Conservation (phyloP, 306 rosid species). For the Quercus berberidifolia region DNA sequence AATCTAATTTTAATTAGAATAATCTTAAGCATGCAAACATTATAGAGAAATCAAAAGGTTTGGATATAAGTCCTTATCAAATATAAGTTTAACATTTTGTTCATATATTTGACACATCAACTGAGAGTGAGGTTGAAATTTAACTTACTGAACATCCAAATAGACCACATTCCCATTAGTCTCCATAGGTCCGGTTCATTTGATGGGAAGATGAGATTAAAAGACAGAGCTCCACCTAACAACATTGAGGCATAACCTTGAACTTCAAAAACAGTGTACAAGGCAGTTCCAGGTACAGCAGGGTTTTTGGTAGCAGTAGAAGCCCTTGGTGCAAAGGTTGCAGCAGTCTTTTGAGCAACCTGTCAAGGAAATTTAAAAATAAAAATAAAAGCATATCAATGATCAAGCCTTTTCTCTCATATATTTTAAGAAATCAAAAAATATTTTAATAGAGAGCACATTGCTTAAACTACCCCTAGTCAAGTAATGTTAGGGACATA, state of each 20-base stretch:
- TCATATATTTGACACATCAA: not conserved
- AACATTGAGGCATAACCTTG: conserved; percentile 88
- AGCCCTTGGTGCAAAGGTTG: conserved; percentile 98
- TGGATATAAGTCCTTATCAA: not conserved
- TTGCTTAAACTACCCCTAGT: no score
- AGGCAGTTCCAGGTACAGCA: conserved; percentile 75
- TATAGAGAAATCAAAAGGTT: no score
- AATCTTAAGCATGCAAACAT: no score
- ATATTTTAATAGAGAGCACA: not conserved
- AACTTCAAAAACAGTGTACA: conserved; percentile 91
- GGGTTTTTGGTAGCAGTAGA: conserved; percentile 86
- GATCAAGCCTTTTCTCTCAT: not conserved
- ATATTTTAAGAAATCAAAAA: not conserved
- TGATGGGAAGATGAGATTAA: conserved; percentile 88
- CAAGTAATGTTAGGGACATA: no score
- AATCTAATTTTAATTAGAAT: no score
- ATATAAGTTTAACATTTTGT: not conserved
- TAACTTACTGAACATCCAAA: conserved; percentile 97
- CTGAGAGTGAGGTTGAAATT: not conserved
- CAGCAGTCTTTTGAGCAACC: conserved; percentile 97
- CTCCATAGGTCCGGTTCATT: conserved; percentile 95
- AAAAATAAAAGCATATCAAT: not conserved
- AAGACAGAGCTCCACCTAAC: conserved; percentile 86
- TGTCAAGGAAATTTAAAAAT: conserved; percentile 21
- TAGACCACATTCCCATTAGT: conserved; percentile 99